Evolutionary conservation across 148 eudicot species (phyloP), one percentile per base, ranked within the genome.

Genomic region (Arbutus unedo): DNA sequence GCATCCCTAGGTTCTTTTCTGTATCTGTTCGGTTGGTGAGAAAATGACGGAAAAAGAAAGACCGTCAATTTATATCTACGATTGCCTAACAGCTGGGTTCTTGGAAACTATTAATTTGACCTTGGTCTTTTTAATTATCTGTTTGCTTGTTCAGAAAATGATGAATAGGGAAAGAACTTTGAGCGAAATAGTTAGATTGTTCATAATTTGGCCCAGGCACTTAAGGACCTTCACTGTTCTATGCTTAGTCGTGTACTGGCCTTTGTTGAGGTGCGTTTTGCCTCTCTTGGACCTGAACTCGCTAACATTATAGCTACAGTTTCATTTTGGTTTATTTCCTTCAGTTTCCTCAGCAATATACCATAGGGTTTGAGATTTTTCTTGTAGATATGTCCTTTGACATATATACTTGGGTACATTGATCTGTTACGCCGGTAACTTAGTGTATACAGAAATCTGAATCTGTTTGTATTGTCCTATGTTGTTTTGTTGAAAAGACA

Each of bases 121-220:
- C 7, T 21, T n/a, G 77, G 55, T 74, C 31, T 48, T 48, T 76
- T 23, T 3, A 1, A 51, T 25, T 76, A 15, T 53, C 62, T 55
- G 80, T 82, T 82, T 83, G 81, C 53, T 76, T 50, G 80, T 57
- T 67, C 76, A 64, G 72, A 83, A 76, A 83, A 64, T 66, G 74
- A 64, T 21, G 82, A 73, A 45, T 21, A 31, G 15, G 47, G 59
- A 50, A 48, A 74, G 60, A 74, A 79, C 48, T 43, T 56, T 56
- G 45, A 83, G 44, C 45, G 16, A 38, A 57, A 43, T 45, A 45
- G 1, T 73, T 50, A 10, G 51, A 41, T 81, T 49, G 14, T 43
- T 8, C 43, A 54, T 71, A 54, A 71, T 81, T 71, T 53, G 51
- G 76, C 9, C 48, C 49, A 38, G 75, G 25, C 11, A n/a, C 3